A percentile compares a stretch with the other conserved stretches of the same genome.
Evolutionary conservation across 1,284 basidiomycete species (phyloP).

Genomic region (Cutaneotrichosporon cyanovorans): DNA sequence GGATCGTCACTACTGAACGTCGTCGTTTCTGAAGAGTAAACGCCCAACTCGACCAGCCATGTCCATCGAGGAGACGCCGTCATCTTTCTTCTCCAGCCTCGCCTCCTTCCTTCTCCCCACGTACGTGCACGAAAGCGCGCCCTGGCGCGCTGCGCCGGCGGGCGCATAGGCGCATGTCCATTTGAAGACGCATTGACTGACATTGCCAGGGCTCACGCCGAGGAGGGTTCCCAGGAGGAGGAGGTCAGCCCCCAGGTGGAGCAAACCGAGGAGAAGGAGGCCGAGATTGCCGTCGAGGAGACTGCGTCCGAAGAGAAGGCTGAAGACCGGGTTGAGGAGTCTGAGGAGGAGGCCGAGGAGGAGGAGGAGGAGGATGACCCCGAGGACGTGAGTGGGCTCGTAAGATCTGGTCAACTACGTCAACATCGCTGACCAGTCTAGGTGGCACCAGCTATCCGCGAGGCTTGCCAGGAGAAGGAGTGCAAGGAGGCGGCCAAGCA

Average conservation of each 20-base stretch:
- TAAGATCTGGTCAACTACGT: background rate
- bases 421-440: too few relatives aligned
- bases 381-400: conserved; percentile 60
- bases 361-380: conserved; percentile 55
- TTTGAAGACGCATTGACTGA: too few relatives aligned
- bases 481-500: conserved; percentile 70
- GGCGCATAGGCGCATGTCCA: too few relatives aligned
- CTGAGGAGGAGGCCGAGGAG: conserved; percentile 41
- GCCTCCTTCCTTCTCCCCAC: conserved; percentile 35
- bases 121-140: conserved; percentile 24
- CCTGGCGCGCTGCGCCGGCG: too few relatives aligned
- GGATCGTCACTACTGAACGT: background rate
- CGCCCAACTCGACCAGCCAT: conserved; percentile 5
- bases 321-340: conserved; percentile 42
- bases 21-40: background rate
- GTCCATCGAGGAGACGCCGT: conserved; percentile 17
- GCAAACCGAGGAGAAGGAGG: conserved; percentile 36
- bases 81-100: conserved; percentile 32
- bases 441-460: conserved; percentile 57
- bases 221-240: conserved; percentile 33
- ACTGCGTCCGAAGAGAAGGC: conserved; percentile 37
- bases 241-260: conserved; percentile 42
- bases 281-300: conserved; percentile 21
- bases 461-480: conserved; percentile 64
- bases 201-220: conserved; percentile 40